Evolutionary conservation across 768 basidiomycete genomes (phyloP).

Genomic region (Mycena indigotica): DNA sequence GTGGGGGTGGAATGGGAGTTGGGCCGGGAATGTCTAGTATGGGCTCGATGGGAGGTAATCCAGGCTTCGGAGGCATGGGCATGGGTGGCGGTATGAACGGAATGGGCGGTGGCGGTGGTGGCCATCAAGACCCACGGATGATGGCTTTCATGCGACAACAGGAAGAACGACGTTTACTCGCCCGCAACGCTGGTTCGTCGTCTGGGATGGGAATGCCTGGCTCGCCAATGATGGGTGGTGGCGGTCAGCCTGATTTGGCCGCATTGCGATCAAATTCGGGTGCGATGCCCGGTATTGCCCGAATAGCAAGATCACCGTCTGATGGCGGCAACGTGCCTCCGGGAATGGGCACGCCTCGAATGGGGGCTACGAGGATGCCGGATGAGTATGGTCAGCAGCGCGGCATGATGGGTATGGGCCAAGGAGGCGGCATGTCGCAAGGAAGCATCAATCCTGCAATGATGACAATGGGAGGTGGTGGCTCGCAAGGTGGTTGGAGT

Average conservation of each 20-base stretch:
- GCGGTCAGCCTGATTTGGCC: slow-evolving; percentile 40
- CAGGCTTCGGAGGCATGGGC: background rate
- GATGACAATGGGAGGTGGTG: slow-evolving; percentile 2
- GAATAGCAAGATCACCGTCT: slow-evolving; percentile 76
- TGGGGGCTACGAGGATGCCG: slow-evolving; percentile 37
- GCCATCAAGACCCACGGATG: slow-evolving; percentile 29
- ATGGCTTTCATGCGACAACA: slow-evolving; percentile 13
- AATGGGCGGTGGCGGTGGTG: slow-evolving; percentile 14
- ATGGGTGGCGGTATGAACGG: slow-evolving; percentile 33
- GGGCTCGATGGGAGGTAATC: background rate
- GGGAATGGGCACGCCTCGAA: slow-evolving; percentile 40
- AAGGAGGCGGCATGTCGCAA: slow-evolving; percentile 6
- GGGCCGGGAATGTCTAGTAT: slow-evolving; percentile 32
- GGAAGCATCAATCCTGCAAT: slow-evolving; percentile 15
- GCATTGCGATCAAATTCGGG: slow-evolving; percentile 54
- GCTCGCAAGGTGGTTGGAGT: slow-evolving; percentile 33
- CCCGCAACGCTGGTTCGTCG: slow-evolving; percentile 41
- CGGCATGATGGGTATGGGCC: slow-evolving; percentile 27
- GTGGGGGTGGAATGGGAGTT: slow-evolving; percentile 27
- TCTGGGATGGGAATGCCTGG: slow-evolving; percentile 36
- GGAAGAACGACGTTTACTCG: slow-evolving; percentile 17
- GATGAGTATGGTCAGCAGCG: slow-evolving; percentile 51
- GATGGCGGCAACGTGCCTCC: slow-evolving; percentile 42
- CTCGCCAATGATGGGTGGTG: slow-evolving; percentile 42
- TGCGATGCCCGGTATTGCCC: slow-evolving; percentile 71